A percentile compares a stretch with the other conserved stretches of the same genome.
These are phyloP conservation scores for Venturia oleaginea DNA, from an alignment of 2,329 filamentous ascomycete genomes.

Conservation along the genomic window DNA sequence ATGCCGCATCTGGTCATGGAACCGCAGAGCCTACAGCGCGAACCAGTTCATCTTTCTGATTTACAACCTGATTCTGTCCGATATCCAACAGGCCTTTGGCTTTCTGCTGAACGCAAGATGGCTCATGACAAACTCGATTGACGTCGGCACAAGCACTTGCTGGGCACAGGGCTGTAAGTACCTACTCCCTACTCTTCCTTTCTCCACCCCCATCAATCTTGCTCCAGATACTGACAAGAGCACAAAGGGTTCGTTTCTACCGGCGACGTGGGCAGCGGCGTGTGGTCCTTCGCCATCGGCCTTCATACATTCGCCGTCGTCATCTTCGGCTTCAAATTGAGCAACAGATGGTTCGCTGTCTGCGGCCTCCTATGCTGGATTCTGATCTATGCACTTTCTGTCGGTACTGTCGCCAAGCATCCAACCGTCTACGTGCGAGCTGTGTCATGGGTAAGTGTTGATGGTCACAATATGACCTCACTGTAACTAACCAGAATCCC, in stretches of 20 bases:
- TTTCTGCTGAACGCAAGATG: conserved; percentile 56
- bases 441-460: conserved; percentile 44
- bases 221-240: not conserved
- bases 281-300: conserved; percentile 59
- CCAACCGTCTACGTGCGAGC: conserved; percentile 52
- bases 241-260: conserved; percentile 46
- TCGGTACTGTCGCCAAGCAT: conserved; percentile 41
- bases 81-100: conserved; percentile 55
- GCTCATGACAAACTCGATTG: conserved; percentile 45
- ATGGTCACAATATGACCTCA: not conserved
- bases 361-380: conserved; percentile 45
- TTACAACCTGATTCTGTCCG: conserved; percentile 59
- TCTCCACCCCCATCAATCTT: no score
- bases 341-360: conserved; percentile 42
- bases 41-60: conserved; percentile 59
- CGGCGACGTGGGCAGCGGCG: conserved; percentile 56
- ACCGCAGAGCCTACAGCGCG: conserved; percentile 21
- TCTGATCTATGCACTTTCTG: conserved; percentile 49
- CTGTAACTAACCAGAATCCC: conserved; percentile 10
- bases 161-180: conserved; percentile 51
- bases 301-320: conserved; percentile 58
- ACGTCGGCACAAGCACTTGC: conserved; percentile 47
- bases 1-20: conserved; percentile 38
- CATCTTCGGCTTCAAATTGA: conserved; percentile 45
- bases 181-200: conserved; percentile 7